Conservation (phyloP, 202 grass and related monocot genomes). For the Dendrocalamus latiflorus region DNA sequence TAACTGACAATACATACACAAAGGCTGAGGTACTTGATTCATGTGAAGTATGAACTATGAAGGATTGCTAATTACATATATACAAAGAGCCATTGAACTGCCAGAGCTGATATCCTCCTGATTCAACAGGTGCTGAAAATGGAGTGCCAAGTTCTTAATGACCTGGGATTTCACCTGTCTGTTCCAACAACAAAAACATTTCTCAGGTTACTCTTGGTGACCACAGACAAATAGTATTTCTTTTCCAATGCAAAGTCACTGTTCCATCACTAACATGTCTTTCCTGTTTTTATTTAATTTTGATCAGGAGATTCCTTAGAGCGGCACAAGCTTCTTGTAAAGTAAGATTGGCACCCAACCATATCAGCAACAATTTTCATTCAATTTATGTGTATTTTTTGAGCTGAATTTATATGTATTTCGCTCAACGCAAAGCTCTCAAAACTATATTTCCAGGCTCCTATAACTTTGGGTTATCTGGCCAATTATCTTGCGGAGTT, state of each 20-base stretch:
- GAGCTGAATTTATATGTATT: conserved; percentile 2
- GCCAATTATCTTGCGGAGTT: conserved; percentile 87
- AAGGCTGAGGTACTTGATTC: conserved; percentile 66
- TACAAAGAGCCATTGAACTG: conserved; percentile 20
- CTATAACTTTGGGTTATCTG: conserved; percentile 48
- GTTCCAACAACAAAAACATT: conserved; percentile 82
- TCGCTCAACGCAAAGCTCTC: conserved; percentile 22
- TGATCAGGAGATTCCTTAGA: conserved; percentile 82
- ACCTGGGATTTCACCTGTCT: conserved; percentile 68
- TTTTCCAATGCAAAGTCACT: not conserved
- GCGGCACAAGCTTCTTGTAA: conserved; percentile 55
- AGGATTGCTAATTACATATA: conserved; percentile 4
- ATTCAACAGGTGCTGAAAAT: conserved; percentile 71
- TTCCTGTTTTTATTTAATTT: conserved; percentile 1
- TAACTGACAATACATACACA: conserved; percentile 70
- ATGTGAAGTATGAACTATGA: not conserved
- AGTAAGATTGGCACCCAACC: conserved; percentile 45
- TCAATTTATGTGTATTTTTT: too few species aligned
- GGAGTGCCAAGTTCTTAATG: conserved; percentile 62
- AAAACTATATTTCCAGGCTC: conserved; percentile 48
- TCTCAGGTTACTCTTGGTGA: conserved; percentile 53
- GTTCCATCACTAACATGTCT: conserved; percentile 17
- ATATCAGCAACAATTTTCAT: conserved; percentile 7
- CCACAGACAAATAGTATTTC: conserved; percentile 9
- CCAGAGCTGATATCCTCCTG: conserved; percentile 7